These are phyloP conservation scores for Mortierella sp. DNA, from an alignment of 371 early-diverging fungal species.

Conservation along the genomic window DNA sequence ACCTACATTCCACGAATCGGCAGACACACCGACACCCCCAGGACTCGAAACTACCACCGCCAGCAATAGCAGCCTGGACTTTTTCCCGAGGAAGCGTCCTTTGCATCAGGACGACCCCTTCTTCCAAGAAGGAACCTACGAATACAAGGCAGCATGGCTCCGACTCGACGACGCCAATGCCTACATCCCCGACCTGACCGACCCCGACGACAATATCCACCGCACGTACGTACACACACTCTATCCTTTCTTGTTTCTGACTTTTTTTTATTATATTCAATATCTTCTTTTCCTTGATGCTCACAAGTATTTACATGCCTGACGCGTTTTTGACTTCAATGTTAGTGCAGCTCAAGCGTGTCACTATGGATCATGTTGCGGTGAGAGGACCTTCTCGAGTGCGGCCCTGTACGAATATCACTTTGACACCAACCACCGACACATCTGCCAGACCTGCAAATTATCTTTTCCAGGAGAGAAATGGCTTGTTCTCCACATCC, in stretches of 20 bases:
- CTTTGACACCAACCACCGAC: constrained; percentile 67
- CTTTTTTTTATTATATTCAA: not conserved
- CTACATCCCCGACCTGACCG: constrained; percentile 30
- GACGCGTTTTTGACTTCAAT: not conserved
- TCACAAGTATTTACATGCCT: not conserved
- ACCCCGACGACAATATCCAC: not conserved
- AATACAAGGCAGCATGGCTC: constrained; percentile 66
- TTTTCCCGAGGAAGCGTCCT: constrained; percentile 28
- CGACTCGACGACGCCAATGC: constrained; percentile 39
- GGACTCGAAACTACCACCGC: not conserved
- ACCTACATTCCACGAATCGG: not conserved
- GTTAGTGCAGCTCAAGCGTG: constrained; percentile 41
- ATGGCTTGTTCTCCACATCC: constrained; percentile 69
- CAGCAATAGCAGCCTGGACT: not conserved
- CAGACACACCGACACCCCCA: not conserved
- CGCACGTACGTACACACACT: not conserved
- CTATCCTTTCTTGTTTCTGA: not conserved
- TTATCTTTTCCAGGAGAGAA: constrained; percentile 65
- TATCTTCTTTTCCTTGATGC: no score
- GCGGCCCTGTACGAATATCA: constrained; percentile 67
- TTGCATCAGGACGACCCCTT: constrained; percentile 60
- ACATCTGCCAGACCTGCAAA: constrained; percentile 66
- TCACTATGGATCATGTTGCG: constrained; percentile 44
- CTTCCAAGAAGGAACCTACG: constrained; percentile 68
- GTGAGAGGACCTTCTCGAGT: constrained; percentile 54